Conservation (phyloP, 768 basidiomycete species). For the Boletus barrowsii region DNA sequence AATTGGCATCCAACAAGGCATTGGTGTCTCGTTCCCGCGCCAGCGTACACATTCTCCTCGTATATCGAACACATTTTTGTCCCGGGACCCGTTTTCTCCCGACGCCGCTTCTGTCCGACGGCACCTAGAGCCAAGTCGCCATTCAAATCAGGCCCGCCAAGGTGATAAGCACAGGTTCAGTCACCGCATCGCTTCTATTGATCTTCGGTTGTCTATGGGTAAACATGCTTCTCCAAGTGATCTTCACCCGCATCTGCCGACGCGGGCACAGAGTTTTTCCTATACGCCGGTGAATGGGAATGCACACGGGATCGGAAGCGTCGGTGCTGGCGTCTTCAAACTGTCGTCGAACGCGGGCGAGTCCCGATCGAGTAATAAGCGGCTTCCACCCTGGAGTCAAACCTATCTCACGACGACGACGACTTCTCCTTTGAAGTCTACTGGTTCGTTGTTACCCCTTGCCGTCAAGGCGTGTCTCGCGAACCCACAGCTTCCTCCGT, state of each 20-base stretch:
- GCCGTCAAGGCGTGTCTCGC: not conserved
- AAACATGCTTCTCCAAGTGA: conserved; percentile 21
- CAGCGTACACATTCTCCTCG: conserved; percentile 8
- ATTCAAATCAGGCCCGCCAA: conserved; percentile 10
- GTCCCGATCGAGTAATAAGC: conserved; percentile 5
- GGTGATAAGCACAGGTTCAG: conserved; percentile 9
- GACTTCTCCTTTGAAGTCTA: not conserved
- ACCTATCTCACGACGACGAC: conserved; percentile 2
- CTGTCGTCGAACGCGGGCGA: conserved; percentile 7
- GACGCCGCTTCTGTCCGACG: conserved; percentile 5
- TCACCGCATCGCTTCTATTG: conserved; percentile 18
- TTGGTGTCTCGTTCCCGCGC: conserved; percentile 14
- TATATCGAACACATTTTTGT: conserved; percentile 7
- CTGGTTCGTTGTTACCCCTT: not conserved
- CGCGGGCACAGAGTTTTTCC: conserved; percentile 13
- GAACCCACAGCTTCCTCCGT: not conserved
- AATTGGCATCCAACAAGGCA: not conserved
- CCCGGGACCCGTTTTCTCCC: conserved; percentile 2
- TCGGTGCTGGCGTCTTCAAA: not conserved
- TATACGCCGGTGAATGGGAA: not conserved
- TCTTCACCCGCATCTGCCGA: conserved; percentile 12
- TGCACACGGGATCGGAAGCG: conserved; percentile 6
- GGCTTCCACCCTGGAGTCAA: conserved; percentile 19
- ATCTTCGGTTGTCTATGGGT: conserved; percentile 13
- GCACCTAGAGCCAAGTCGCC: not conserved